Base-by-base conservation (phyloP, 139 green algal species). In the Chloropicon primus region DNA sequence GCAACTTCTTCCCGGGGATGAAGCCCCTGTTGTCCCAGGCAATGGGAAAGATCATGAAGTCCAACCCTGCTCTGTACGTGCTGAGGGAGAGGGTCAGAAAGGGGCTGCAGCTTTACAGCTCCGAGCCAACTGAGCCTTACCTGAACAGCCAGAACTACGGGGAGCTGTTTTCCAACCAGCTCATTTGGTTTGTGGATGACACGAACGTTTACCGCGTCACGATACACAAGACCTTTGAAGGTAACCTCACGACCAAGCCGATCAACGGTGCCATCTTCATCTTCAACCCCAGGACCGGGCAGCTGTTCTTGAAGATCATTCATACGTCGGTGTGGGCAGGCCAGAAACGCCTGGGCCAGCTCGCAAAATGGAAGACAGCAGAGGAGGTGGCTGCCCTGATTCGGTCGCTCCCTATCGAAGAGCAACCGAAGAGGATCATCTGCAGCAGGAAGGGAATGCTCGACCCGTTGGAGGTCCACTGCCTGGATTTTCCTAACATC, bases 231-330 rank as follows among this genome's bases (percentile, higher is more conserved):
- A 98, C 94, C 2, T 97, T 97, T 79, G 95, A 99, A 89, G 95
- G 95, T 77, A 99, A 99, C 85, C 87, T 99, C 75, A 95, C 92
- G 76, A 97, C 93, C 77, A 98, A 98, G 88, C 93, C 93, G 80
- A 98, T 98, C 88, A 98, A 98, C 83, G 94, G 94, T 62, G 95
- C 92, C 83, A 98, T 99, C 89, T 99, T 99, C 89, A 99, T 99
- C 87, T 99, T 99, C 93, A 99, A 99, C 89, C 95, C 95, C 25
- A 89, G 95, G 80, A 97, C 92, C 2, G 94, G 94, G 23, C 94
- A 98, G 87, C 91, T 98, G 10, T 98, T 97, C 86, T 85, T 98
- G 5, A 98, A 98, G 89, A 96, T 98, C 89, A 97, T 98, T 82
- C 94, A 98, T 91, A 97, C 94, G 62, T 90, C 80, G 28, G 95